Conservation (phyloP, 352 stramenopile species). For the Lagenidium sp. region DNA sequence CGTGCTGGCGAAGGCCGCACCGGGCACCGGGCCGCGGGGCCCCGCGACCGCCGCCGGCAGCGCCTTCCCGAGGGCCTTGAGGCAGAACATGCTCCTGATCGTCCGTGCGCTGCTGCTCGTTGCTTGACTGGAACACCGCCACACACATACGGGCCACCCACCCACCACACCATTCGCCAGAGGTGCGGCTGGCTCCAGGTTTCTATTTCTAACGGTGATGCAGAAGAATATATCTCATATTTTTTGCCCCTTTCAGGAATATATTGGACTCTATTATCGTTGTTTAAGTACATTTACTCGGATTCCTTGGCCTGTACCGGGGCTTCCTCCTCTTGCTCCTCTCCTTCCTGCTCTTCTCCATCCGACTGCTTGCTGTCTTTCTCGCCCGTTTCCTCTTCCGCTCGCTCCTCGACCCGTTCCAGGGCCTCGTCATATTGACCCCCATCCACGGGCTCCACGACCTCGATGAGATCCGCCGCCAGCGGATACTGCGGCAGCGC, state of each 20-base stretch:
- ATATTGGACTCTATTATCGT: no score
- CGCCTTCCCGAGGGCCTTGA: conserved; percentile 45
- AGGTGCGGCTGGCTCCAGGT: no score
- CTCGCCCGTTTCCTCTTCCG: not conserved
- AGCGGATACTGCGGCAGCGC: conserved; percentile 48
- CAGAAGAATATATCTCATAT: no score
- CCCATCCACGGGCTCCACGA: conserved; percentile 16
- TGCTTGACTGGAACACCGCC: no score
- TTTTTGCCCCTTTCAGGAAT: no score
- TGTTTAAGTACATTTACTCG: no score
- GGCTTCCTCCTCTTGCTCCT: not conserved
- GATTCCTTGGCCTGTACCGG: not conserved
- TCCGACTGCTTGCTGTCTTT: no score
- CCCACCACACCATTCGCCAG: no score
- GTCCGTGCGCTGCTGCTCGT: no score
- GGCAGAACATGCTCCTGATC: conserved; percentile 11
- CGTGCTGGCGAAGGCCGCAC: conserved; percentile 45
- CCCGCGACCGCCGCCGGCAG: conserved; percentile 23
- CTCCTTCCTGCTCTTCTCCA: conserved; percentile 1
- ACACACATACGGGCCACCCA: no score
- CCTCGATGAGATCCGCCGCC: conserved; percentile 61
- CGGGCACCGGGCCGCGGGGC: conserved; percentile 9
- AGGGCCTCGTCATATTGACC: not conserved
- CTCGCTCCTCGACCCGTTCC: not conserved
- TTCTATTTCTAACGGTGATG: no score